phyloP scores from a whole-genome alignment of 768 basidiomycete genomes.

The Psilocybe cyanescens region DNA sequence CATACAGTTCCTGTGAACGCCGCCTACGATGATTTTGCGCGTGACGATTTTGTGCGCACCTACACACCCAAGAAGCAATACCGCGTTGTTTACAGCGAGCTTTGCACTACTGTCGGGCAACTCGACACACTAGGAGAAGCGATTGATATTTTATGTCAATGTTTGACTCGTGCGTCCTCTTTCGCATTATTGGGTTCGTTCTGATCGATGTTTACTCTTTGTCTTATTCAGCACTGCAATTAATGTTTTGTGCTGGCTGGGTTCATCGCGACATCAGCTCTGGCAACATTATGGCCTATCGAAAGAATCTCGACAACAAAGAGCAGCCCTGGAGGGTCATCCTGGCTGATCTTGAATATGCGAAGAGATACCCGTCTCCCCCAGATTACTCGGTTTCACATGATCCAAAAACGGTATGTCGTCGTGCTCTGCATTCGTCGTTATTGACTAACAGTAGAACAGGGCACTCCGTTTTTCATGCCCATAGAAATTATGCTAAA shows the following conservation, averaged over 20 bases:
- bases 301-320: not conserved
- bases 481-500: not conserved
- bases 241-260: not conserved
- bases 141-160: not conserved
- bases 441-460: not conserved
- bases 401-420: not conserved
- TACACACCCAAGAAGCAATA: not conserved
- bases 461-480: not conserved
- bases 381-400: not conserved
- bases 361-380: not conserved
- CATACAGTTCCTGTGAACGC: too few species aligned
- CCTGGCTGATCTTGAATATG: not conserved
- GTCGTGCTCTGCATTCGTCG: not conserved
- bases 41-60: too few species aligned
- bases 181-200: not conserved
- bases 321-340: not conserved
- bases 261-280: not conserved
- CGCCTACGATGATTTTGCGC: too few species aligned
- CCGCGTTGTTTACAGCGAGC: not conserved
- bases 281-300: not conserved
- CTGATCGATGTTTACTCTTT: too few species aligned
- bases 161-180: not conserved
- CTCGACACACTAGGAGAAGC: not conserved
- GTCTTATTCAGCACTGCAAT: not conserved
- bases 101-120: not conserved